These are phyloP conservation scores for Eleusine coracana DNA, from an alignment of 176 grass and related monocot genomes.

Conservation along the genomic window DNA sequence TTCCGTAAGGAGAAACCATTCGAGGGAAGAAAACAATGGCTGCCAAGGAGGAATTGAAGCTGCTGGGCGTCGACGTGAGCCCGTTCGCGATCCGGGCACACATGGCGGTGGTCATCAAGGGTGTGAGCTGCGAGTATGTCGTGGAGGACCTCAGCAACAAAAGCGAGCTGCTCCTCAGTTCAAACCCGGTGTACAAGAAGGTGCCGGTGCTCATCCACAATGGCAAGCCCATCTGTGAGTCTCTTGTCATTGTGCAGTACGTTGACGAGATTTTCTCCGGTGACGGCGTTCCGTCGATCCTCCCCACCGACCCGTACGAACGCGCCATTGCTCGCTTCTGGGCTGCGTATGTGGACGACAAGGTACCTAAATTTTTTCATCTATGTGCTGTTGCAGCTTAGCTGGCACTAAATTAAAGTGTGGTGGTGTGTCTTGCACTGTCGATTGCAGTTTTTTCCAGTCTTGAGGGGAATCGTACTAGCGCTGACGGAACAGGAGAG, in stretches of 20 bases:
- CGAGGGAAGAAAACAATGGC: constrained; percentile 6
- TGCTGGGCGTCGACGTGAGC: constrained; percentile 44
- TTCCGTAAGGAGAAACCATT: not conserved
- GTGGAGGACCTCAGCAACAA: constrained; percentile 58
- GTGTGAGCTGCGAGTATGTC: constrained; percentile 49
- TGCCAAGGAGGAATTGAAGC: constrained; percentile 23
- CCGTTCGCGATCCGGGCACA: constrained; percentile 40
- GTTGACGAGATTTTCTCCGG: constrained; percentile 52
- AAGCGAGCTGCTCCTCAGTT: constrained; percentile 48
- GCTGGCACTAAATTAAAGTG: not conserved
- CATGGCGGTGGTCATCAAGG: constrained; percentile 57
- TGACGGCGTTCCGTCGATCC: constrained; percentile 14
- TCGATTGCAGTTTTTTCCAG: not conserved
- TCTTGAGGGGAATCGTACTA: not conserved
- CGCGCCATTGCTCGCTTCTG: constrained; percentile 64
- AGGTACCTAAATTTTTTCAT: constrained; percentile 30
- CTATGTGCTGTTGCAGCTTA: constrained; percentile 14
- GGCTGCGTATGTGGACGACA: constrained; percentile 64
- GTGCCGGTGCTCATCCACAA: constrained; percentile 74
- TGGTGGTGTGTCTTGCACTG: not conserved
- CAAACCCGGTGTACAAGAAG: constrained; percentile 65
- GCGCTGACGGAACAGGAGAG: constrained; percentile 40
- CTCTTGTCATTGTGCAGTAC: constrained; percentile 62
- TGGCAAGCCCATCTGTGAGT: constrained; percentile 51
- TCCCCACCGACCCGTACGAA: constrained; percentile 45